Base-by-base conservation (phyloP, 2,329 filamentous ascomycete species). In the Stachybotrys elegans region DNA sequence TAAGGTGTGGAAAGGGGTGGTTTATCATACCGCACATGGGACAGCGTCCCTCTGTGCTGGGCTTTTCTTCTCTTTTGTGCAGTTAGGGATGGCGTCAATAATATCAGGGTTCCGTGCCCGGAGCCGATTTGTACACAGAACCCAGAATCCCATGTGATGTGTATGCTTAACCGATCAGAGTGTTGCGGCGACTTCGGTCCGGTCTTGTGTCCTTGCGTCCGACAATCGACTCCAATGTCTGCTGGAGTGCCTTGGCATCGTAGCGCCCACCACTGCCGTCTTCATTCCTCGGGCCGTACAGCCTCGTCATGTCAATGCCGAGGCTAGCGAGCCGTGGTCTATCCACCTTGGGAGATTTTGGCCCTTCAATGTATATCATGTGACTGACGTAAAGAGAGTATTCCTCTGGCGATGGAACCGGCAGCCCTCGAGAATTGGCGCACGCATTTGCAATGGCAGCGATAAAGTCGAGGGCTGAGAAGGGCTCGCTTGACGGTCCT, bases 391-490 rank as follows among this genome's bases (percentile, higher is more conserved):
- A 95, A 3, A 69, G 71, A 21, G 65, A 72, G 55, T 82, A 86
- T 6, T 82, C 76, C 1, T 69, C 57, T 19, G 62, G 58, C 0
- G 48, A 43, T 1, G 70, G 64, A 4, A 58, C 53, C 1, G 59
- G 56, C 8, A 74, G 57, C 1, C 76, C 77, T 27, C 80, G 72
- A 43, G 83, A 89, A 52, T 89, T 78, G 25, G 80, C 76, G 29
- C 84, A 86, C 0, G 90, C 91, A 19, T 81, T 77, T 0, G 81
- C 81, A 38, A 97, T 85, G 0, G 92, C 88, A 11, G 76, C 79
- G 1, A 96, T 79, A 59, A 97, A 97, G 56, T 95, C 90, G 0
- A 80, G 67, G 0, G 88, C 92, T 0, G 81, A 79, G 57, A 88
- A 90, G 0, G 85, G 81, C 1, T 73, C 49, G 0, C 59, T 59